Conservation (phyloP, 2,329 filamentous ascomycete species). For the Raffaelea arxii region DNA sequence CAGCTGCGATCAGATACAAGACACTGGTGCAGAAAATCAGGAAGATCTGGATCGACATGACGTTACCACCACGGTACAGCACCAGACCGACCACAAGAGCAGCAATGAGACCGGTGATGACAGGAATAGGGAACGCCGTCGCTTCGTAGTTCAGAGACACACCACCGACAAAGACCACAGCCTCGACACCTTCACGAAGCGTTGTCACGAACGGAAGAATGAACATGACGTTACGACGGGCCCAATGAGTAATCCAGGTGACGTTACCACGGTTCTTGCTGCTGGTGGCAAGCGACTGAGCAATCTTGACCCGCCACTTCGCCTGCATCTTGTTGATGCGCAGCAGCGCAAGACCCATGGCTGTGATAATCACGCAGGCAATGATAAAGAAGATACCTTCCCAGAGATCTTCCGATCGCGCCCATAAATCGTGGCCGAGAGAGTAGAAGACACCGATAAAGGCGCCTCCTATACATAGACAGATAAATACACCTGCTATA, state of each 20-base stretch:
- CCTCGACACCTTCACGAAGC: constrained; percentile 78
- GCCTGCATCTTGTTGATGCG: constrained; percentile 75
- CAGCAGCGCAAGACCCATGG: constrained; percentile 72
- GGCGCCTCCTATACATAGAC: constrained; percentile 50
- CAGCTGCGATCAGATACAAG: constrained; percentile 71
- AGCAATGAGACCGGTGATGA: constrained; percentile 59
- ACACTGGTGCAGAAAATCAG: constrained; percentile 69
- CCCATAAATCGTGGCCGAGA: constrained; percentile 57
- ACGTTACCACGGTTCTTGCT: constrained; percentile 16
- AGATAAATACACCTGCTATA: constrained; percentile 46
- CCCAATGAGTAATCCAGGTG: constrained; percentile 46
- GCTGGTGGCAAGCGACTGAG: constrained; percentile 51
- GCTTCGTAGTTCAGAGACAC: constrained; percentile 70
- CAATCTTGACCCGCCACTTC: constrained; percentile 80
- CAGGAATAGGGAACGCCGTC: constrained; percentile 66
- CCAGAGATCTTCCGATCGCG: constrained; percentile 63
- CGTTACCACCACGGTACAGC: constrained; percentile 44
- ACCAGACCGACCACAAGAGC: constrained; percentile 60
- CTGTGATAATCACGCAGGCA: constrained; percentile 68
- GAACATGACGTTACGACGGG: constrained; percentile 70
- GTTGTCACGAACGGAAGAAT: constrained; percentile 78
- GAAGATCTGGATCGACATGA: constrained; percentile 34
- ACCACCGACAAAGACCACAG: constrained; percentile 76
- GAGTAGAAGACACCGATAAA: constrained; percentile 63
- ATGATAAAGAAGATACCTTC: constrained; percentile 71